These are phyloP conservation scores for Cucumis hystrix DNA, from an alignment of 306 rosid species.

Conservation along the genomic window DNA sequence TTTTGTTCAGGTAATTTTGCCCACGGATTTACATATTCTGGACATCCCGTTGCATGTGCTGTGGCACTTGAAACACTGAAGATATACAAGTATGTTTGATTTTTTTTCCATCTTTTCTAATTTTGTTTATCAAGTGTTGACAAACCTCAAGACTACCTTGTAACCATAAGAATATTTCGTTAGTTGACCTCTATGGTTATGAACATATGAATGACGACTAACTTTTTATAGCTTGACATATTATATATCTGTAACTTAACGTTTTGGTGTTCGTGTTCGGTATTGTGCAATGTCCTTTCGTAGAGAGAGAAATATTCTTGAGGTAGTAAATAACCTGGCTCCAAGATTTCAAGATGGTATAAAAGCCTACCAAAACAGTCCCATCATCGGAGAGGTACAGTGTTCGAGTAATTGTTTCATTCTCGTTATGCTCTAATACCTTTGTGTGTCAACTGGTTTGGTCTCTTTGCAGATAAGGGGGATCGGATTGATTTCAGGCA, in stretches of 20 bases:
- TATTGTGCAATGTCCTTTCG: not conserved
- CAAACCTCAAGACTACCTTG: not conserved
- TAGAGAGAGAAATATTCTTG: conserved; percentile 76
- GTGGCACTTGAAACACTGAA: conserved; percentile 89
- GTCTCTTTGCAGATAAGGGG: conserved; percentile 65
- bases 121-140: not conserved
- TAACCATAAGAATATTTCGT: not conserved
- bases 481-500: conserved; percentile 64
- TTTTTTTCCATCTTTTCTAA: not conserved
- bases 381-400: conserved; percentile 83
- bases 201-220: not conserved
- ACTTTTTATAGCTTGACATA: not conserved
- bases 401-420: not conserved
- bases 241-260: not conserved
- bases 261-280: not conserved
- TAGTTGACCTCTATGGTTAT: not conserved
- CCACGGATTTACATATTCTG: conserved; percentile 94
- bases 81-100: conserved; percentile 60
- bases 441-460: not conserved
- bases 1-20: conserved; percentile 39
- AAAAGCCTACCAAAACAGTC: conserved; percentile 65
- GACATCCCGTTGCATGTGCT: conserved; percentile 77
- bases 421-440: not conserved
- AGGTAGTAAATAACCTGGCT: conserved; percentile 36
- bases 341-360: conserved; percentile 79